Evolutionary conservation across 2,329 filamentous ascomycete species (phyloP), one percentile per base, ranked within the genome.

Genomic region (Calonectria multiphialidica): DNA sequence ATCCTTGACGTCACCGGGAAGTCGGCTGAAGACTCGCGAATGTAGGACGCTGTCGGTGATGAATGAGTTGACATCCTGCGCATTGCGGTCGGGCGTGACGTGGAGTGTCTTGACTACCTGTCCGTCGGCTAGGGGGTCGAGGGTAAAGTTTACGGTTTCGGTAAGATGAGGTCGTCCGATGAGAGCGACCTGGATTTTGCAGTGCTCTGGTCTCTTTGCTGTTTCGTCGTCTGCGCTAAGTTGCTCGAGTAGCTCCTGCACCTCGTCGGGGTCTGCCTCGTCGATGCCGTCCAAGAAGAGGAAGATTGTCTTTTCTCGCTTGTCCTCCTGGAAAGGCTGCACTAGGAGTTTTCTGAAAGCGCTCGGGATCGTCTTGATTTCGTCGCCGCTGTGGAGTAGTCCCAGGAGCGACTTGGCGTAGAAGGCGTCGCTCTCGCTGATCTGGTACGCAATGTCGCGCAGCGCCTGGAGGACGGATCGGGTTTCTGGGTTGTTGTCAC

Each of bases 261-360:
- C 77, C 8, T 87, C 85, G 0, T 78, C 76, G 1, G 79, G 76
- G 5, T 84, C 81, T 0, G 85, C 86, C 75, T 88, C 87, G 66
- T 88, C 87, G 5, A 88, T 80, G 4, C 85, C 87, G 50, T 88
- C 87, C 3, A 88, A 74, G 37, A 88, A 81, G n/a, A 88, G 75
- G 75, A 86, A 87, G 2, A 85, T 80, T 3, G 76, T 80, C 35
- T 83, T 83, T 2, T 79, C 78, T 8, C 80, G 80, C 8, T 74
- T 70, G n/a, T 82, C 81, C 4, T 81, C 78, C 7, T 81, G 61
- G 63, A 84, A 84, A 1, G 84, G 86, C 7, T 85, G 78, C 0
- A 83, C 76, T 13, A 88, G 83, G 0, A 88, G 78, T 8, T 81
- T 82, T 5, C 84, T 78, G 71, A 85, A 88, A 0, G 85, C 84